Percentiles rank a stretch among this genome's conserved stretches.
phyloP scores from a whole-genome alignment of 768 basidiomycete species.

The Mycena kentingensis region DNA sequence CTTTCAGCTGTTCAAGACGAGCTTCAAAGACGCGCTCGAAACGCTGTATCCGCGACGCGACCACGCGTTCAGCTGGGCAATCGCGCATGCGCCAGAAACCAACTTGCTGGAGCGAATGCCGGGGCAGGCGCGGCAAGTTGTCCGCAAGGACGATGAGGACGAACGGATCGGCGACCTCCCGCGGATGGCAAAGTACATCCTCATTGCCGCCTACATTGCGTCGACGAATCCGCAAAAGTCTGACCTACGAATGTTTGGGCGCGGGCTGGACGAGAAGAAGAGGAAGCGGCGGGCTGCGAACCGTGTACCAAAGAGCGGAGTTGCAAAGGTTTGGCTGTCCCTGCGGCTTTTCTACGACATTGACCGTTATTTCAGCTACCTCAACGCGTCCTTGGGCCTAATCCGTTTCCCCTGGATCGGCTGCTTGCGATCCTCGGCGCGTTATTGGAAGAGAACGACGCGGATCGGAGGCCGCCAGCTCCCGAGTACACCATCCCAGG shows the following conservation, averaged over 20 bases:
- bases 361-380: slow-evolving; percentile 60
- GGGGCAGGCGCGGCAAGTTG: slow-evolving; percentile 20
- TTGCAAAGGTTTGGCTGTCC: slow-evolving; percentile 43
- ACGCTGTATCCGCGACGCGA: slow-evolving; percentile 66
- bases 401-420: slow-evolving; percentile 76
- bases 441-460: slow-evolving; percentile 73
- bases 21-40: slow-evolving; percentile 63
- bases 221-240: slow-evolving; percentile 83
- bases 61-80: slow-evolving; percentile 67
- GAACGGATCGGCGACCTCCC: slow-evolving; percentile 46
- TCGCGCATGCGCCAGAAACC: slow-evolving; percentile 47
- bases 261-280: slow-evolving; percentile 68
- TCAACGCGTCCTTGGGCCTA: slow-evolving; percentile 78
- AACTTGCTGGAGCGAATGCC: slow-evolving; percentile 39
- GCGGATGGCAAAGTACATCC: slow-evolving; percentile 71
- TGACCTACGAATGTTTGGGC: slow-evolving; percentile 81
- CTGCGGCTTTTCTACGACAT: background rate
- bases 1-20: slow-evolving; percentile 60
- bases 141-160: slow-evolving; percentile 26
- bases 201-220: slow-evolving; percentile 78
- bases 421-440: slow-evolving; percentile 79
- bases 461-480: slow-evolving; percentile 45
- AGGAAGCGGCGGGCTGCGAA: slow-evolving; percentile 48
- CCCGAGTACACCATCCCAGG: slow-evolving; percentile 59
- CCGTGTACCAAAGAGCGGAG: slow-evolving; percentile 40